Conservation (phyloP, 148 eudicot species). For the Heliosperma pusillum region DNA sequence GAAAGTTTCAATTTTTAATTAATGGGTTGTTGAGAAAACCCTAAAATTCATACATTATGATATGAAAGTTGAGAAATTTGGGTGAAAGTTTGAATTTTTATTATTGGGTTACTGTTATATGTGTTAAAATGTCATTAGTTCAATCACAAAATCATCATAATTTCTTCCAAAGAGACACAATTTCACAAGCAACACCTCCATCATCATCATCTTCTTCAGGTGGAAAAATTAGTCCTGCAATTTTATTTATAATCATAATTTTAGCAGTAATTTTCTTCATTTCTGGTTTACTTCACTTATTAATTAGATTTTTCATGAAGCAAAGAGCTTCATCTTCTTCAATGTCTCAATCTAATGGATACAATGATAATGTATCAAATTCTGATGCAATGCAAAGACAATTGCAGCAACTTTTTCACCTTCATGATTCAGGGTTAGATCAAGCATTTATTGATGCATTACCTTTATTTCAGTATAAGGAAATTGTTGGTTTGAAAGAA, state of each 20-base stretch:
- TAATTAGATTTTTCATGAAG: conserved; percentile 46
- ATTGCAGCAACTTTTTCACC: conserved; percentile 64
- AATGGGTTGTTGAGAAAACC: not conserved
- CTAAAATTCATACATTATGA: not conserved
- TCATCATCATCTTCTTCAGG: conserved; percentile 36
- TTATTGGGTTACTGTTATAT: conserved; percentile 2
- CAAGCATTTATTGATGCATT: conserved; percentile 82
- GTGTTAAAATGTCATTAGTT: conserved; percentile 33
- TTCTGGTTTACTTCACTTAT: conserved; percentile 47
- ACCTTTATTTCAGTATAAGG: conserved; percentile 71
- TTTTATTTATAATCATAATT: conserved; percentile 45
- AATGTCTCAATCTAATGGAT: conserved; percentile 37
- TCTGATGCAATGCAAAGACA: conserved; percentile 59
- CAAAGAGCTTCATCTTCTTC: conserved; percentile 39
- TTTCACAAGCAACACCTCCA: conserved; percentile 25
- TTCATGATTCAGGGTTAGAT: conserved; percentile 89
- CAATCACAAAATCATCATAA: conserved; percentile 19
- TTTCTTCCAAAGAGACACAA: conserved; percentile 35
- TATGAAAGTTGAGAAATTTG: no score
- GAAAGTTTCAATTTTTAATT: not conserved
- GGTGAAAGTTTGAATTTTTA: not conserved
- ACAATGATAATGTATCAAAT: conserved; percentile 37
- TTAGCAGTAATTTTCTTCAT: conserved; percentile 56
- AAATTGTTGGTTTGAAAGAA: conserved; percentile 67
- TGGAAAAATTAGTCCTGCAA: conserved; percentile 43